Evolutionary conservation across 2,329 filamentous ascomycete genomes (phyloP), one percentile per base, ranked within the genome.

Genomic region (Dothideomycetes sp.): DNA sequence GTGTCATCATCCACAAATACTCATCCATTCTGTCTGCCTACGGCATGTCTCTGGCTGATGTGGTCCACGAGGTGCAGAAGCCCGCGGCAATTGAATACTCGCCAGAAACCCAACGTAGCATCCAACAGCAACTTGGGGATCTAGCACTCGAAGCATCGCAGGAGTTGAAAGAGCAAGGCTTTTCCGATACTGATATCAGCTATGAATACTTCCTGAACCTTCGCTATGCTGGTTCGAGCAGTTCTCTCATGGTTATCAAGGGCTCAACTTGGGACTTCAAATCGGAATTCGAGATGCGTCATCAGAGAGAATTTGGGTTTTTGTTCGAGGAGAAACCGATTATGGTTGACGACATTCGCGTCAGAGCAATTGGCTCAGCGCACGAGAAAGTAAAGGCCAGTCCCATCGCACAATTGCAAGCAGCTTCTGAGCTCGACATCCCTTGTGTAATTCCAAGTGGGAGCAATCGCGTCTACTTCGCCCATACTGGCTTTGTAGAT

Each of bases 121-220:
- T 76, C 15, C 82, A 87, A 51, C 78, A 81, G 6, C 27, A 77
- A 41, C 67, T 89, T 27, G 81, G 78, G 58, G 67, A 73, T 12
- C 50, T 25, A 61, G 67, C 0, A 52, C 55, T 0, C 45, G 78
- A 75, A 50, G 82, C 81, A 0, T 67, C 68, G 3, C 60, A 67
- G 17, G 70, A 74, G 1, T 64, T 89, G 3, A 62, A 64, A 15
- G 76, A 77, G 2, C 83, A 88, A 58, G 83, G 82, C 0, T 87
- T 88, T 9, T 22, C 42, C 0, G 34, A 32, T 0, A 38, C 46
- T 7, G 34, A 42, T 5, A 47, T 54, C 20, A 40, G 36, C 3
- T 51, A 52, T 27, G 56, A 65, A 27, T 49, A 52, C 4, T 68
- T 63, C 44, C 51, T 69, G 12, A 67, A 65, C 45, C 59, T 69